Evolutionary conservation across 495 filamentous ascomycete genomes (phyloP), one percentile per base, ranked within the genome.

Genomic region (Aspergillus hancockii): DNA sequence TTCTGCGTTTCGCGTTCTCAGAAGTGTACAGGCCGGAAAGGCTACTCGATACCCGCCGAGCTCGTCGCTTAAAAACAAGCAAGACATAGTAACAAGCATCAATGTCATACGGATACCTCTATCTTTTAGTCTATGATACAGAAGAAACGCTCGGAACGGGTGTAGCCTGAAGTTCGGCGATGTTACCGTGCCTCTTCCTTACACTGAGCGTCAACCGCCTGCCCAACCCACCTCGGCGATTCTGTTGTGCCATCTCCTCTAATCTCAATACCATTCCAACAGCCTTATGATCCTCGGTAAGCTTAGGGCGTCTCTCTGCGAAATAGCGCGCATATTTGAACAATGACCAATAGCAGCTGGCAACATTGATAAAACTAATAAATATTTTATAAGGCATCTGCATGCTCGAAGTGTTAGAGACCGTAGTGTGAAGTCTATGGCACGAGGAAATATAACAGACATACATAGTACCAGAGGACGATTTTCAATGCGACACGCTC

Each of bases 301-400:
- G 63, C 55, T 78, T 79, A 0, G 74, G 73, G 53, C 75, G 77
- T 10, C 75, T 70, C 31, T 65, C 66, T 14, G 74, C 73, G 54
- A 78, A 79, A 53, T 79, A 79, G 0, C 67, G 68, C 0, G 71
- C 77, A 36, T 79, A 78, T 49, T 73, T 77, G 61, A 67, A 78
- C 18, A 79, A 52, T 10, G 69, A 69, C 68, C 69, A 77, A 58
- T 78, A 78, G 57, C 71, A 77, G 52, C 74, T 76, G 54, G 63
- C 57, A 12, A 78, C 69, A 54, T 79, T 79, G 63, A 77, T 66
- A 8, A 67, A 53, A 5, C 69, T 73, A n/a, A 79, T 62, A 0
- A 69, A 55, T 21, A 75, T 67, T 52, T 79, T 79, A 57, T 75
- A 79, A 18, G 67, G 64, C 5, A 69, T 70, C 60, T 62, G 30